phyloP scores from a whole-genome alignment of 257 asterid species.

The Plectranthus barbatus region DNA sequence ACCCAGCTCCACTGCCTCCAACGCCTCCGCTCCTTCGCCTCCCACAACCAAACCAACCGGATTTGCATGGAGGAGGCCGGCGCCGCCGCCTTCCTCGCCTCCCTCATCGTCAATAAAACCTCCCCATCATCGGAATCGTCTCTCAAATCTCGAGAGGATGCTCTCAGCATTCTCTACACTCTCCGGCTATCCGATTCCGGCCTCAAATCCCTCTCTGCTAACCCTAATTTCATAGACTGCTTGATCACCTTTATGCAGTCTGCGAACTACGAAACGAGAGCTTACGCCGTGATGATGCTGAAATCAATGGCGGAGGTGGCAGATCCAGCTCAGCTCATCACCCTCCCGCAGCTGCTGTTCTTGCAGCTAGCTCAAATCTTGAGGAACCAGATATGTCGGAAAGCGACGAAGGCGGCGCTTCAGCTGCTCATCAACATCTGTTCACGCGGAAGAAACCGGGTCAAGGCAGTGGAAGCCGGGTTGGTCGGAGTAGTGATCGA shows the following conservation, averaged over 20 bases:
- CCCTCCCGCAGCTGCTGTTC: conserved; percentile 27
- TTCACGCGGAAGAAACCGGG: conserved; percentile 42
- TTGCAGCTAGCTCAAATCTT: conserved; percentile 35
- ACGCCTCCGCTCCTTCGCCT: conserved; percentile 51
- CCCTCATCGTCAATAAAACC: conserved; percentile 21
- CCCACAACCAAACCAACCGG: conserved; percentile 48
- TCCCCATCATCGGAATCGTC: background rate
- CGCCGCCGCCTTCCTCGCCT: conserved; percentile 44
- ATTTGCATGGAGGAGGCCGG: conserved; percentile 58
- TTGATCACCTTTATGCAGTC: conserved; percentile 37
- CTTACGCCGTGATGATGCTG: conserved; percentile 45
- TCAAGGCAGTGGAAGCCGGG: conserved; percentile 57
- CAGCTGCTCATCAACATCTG: conserved; percentile 30
- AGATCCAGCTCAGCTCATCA: conserved; percentile 19
- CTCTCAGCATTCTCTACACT: conserved; percentile 44
- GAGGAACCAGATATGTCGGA: conserved; percentile 37
- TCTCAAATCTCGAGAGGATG: conserved; percentile 36
- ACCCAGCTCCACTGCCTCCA: conserved; percentile 31
- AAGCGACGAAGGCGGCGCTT: conserved; percentile 47
- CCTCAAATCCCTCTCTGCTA: conserved; percentile 23
- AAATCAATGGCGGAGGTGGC: conserved; percentile 38
- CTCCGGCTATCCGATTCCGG: conserved; percentile 55
- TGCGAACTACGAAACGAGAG: conserved; percentile 55
- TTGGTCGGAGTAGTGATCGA: conserved; percentile 32
- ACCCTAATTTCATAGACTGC: conserved; percentile 32